phyloP scores from a whole-genome alignment of 2,329 filamentous ascomycete genomes.

The Sodiomyces alkalinus region DNA sequence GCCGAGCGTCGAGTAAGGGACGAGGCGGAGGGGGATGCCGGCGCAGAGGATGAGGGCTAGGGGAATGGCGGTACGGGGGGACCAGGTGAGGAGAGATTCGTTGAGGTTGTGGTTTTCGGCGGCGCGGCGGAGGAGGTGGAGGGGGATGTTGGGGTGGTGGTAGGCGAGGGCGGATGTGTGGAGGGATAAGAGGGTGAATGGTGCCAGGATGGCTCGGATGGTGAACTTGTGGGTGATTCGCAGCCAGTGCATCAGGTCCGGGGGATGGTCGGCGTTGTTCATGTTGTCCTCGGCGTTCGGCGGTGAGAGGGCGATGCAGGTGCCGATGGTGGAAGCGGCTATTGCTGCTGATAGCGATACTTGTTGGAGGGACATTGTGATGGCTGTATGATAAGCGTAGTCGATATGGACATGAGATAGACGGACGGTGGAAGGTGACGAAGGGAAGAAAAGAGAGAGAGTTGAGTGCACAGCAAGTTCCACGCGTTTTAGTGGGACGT shows the following conservation, averaged over 20 bases:
- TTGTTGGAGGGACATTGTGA: neutral
- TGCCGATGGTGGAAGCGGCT: slow-evolving; percentile 14
- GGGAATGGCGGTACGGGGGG: slow-evolving; percentile 17
- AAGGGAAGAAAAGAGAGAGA: too few species aligned
- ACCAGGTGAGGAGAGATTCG: slow-evolving; percentile 18
- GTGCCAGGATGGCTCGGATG: slow-evolving; percentile 10
- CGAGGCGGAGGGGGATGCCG: slow-evolving; percentile 14
- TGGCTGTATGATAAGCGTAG: too few species aligned
- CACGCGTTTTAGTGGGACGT: too few species aligned
- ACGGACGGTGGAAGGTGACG: too few species aligned
- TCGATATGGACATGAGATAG: too few species aligned
- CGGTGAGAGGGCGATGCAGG: slow-evolving; percentile 15
- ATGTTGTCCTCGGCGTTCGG: slow-evolving; percentile 13
- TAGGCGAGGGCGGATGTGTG: slow-evolving; percentile 9
- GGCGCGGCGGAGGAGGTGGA: slow-evolving; percentile 11
- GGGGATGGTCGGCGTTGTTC: slow-evolving; percentile 6
- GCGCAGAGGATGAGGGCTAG: slow-evolving; percentile 16
- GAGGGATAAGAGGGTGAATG: slow-evolving; percentile 11
- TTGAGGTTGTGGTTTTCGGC: slow-evolving; percentile 17
- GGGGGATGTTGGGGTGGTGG: slow-evolving; percentile 10
- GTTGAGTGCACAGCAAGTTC: too few species aligned
- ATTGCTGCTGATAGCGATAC: slow-evolving; percentile 8
- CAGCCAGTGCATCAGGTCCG: slow-evolving; percentile 9
- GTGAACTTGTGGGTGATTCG: slow-evolving; percentile 13
- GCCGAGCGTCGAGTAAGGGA: slow-evolving; percentile 29